phyloP scores from a whole-genome alignment of 129 eudicot species.

The Escallonia rubra region DNA sequence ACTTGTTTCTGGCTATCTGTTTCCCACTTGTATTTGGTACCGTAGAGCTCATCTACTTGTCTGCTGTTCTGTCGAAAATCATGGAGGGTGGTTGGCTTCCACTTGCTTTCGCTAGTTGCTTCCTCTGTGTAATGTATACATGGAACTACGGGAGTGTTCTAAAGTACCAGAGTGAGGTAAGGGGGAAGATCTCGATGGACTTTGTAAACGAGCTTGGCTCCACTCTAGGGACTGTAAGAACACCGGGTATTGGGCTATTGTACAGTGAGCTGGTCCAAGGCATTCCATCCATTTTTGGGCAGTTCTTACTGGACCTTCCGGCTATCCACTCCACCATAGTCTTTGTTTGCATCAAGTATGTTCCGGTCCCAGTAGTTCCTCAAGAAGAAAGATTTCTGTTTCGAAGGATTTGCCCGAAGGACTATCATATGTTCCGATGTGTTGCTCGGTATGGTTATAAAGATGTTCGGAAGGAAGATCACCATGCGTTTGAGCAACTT shows the following conservation, averaged over 20 bases:
- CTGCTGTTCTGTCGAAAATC: conserved; percentile 82
- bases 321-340: conserved; percentile 85
- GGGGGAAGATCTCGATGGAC: conserved; percentile 77
- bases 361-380: conserved; percentile 83
- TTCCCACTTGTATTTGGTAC: conserved; percentile 76
- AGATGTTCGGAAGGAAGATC: conserved; percentile 89
- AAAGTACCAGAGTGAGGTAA: conserved; percentile 82
- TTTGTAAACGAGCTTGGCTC: conserved; percentile 81
- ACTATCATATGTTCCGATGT: conserved; percentile 90
- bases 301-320: conserved; percentile 70
- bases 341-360: conserved; percentile 84
- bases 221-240: conserved; percentile 76
- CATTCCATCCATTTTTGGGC: conserved; percentile 84
- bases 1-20: conserved; percentile 52
- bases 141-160: conserved; percentile 98
- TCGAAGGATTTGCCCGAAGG: conserved; percentile 81
- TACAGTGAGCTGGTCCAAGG: conserved; percentile 93
- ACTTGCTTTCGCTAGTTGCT: conserved; percentile 66
- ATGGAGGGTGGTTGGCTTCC: conserved; percentile 97
- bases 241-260: conserved; percentile 79
- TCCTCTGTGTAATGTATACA: conserved; percentile 78
- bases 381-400: conserved; percentile 92
- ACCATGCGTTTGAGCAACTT: conserved; percentile 75
- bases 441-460: conserved; percentile 89
- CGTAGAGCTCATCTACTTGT: conserved; percentile 69